Conservation (phyloP, 2,329 filamentous ascomycete genomes). For the Botrytis tulipae region DNA sequence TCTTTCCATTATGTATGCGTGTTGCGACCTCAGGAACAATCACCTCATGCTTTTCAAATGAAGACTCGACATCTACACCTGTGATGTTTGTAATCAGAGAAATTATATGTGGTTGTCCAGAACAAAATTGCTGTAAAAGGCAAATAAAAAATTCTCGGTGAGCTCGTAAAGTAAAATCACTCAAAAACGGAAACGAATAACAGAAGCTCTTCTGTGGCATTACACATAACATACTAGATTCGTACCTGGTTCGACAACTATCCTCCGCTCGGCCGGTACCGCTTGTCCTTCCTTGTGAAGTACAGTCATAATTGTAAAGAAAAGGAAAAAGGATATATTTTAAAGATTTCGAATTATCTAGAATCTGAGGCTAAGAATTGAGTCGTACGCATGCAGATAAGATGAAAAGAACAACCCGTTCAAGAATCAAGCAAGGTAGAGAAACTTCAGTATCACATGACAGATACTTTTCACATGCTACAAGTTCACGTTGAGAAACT, state of each 20-base stretch:
- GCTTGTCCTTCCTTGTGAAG: background rate
- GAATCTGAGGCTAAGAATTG: no score
- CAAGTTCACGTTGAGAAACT: no score
- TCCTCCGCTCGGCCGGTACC: background rate
- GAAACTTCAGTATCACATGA: no score
- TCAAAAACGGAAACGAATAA: no score
- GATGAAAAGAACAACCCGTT: no score
- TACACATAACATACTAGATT: background rate
- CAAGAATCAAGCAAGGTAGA: no score
- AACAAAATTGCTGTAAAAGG: no score
- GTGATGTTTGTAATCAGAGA: background rate
- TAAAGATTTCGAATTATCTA: background rate
- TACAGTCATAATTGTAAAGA: background rate
- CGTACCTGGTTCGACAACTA: background rate
- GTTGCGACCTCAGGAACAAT: background rate
- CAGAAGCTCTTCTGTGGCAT: background rate
- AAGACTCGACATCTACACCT: background rate
- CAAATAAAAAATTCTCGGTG: background rate
- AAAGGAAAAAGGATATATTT: background rate
- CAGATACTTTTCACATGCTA: no score
- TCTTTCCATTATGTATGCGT: background rate
- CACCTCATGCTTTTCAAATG: background rate
- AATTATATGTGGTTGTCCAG: background rate
- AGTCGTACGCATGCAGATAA: no score
- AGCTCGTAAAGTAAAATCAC: background rate